Evolutionary conservation across 352 stramenopile species (phyloP).

Genomic region (Globisporangium rhizosaccharum): DNA sequence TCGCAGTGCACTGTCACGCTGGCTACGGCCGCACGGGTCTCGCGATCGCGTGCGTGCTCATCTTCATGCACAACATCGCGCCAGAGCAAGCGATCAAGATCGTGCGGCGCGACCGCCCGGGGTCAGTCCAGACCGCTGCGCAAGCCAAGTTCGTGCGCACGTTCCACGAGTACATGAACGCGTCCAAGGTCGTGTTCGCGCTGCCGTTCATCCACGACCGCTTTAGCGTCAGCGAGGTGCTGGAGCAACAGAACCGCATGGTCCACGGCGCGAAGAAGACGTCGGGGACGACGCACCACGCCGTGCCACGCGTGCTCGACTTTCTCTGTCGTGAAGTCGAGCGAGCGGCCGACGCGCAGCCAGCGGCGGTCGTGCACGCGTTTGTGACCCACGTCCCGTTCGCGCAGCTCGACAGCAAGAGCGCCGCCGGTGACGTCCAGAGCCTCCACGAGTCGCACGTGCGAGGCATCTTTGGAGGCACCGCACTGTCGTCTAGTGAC

Average conservation of each 20-base stretch:
- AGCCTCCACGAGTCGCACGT: slow-evolving; percentile 17
- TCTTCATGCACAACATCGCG: slow-evolving; percentile 80
- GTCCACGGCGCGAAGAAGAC: slow-evolving; percentile 33
- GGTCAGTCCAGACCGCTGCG: slow-evolving; percentile 70
- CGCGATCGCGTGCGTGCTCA: slow-evolving; percentile 79
- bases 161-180: slow-evolving; percentile 76
- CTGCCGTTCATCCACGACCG: slow-evolving; percentile 67
- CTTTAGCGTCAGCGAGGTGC: slow-evolving; percentile 52
- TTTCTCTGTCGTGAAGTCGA: slow-evolving; percentile 58
- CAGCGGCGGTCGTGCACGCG: slow-evolving; percentile 11
- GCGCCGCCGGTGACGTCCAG: slow-evolving; percentile 1
- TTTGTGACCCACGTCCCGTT: slow-evolving; percentile 19
- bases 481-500: background rate
- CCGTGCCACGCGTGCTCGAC: slow-evolving; percentile 53
- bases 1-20: slow-evolving; percentile 88
- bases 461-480: background rate
- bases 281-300: slow-evolving; percentile 12
- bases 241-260: slow-evolving; percentile 70
- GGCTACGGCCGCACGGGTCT: slow-evolving; percentile 85
- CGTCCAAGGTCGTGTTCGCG: slow-evolving; percentile 64
- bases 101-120: slow-evolving; percentile 63
- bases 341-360: slow-evolving; percentile 15
- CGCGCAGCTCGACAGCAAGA: slow-evolving; percentile 6
- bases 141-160: slow-evolving; percentile 69
- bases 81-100: slow-evolving; percentile 64